Evolutionary conservation across 805 yeast genomes (phyloP).

Genomic region (Candida krabiensis): DNA sequence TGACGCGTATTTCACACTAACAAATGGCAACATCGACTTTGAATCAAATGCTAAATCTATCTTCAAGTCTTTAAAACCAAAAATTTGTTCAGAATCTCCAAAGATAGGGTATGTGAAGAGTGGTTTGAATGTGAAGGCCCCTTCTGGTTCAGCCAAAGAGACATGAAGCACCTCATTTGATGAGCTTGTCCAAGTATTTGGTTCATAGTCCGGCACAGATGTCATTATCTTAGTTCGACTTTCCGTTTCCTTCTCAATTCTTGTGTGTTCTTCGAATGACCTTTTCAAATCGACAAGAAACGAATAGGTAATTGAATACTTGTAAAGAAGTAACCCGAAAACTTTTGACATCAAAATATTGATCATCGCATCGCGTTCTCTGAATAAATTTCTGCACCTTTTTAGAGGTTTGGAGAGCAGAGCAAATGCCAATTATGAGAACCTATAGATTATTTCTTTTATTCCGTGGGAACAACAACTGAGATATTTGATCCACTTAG

Average conservation of each 20-base stretch:
- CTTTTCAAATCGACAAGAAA: too few relatives aligned
- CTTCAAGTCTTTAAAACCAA: constrained; percentile 73
- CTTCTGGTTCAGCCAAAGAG: constrained; percentile 57
- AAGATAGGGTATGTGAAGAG: constrained; percentile 87
- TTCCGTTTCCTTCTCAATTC: too few relatives aligned
- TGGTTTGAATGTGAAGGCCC: constrained; percentile 69
- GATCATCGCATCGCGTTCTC: background rate
- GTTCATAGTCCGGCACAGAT: constrained; percentile 26
- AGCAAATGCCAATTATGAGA: too few relatives aligned
- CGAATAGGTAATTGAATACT: too few relatives aligned
- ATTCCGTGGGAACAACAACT: constrained; percentile 10
- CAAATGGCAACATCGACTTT: constrained; percentile 68
- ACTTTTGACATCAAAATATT: too few relatives aligned
- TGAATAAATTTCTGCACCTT: too few relatives aligned
- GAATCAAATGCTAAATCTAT: constrained; percentile 75
- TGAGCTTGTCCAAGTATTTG: constrained; percentile 65
- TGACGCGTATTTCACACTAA: constrained; percentile 55
- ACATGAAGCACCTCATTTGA: constrained; percentile 68
- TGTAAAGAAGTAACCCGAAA: too few relatives aligned
- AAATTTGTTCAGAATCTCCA: constrained; percentile 87
- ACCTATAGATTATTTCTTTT: too few relatives aligned
- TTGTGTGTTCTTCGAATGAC: too few relatives aligned
- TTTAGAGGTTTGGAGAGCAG: too few relatives aligned
- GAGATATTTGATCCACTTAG: constrained; percentile 18
- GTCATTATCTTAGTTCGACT: constrained; percentile 6